Conservation (phyloP, 495 filamentous ascomycete genomes). For the Aspergillus homomorphus region DNA sequence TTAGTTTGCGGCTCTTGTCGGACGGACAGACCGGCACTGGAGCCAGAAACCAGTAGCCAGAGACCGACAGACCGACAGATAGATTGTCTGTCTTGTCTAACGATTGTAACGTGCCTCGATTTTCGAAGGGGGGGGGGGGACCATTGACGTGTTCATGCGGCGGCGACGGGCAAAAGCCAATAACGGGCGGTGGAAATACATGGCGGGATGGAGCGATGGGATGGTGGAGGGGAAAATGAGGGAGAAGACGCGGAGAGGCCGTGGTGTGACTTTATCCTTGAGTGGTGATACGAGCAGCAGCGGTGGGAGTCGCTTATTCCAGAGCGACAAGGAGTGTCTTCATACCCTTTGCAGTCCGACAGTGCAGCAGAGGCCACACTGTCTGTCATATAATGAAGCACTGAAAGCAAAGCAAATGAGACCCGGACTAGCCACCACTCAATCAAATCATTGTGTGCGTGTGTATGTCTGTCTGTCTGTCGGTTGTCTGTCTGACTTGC, state of each 20-base stretch:
- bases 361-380: not conserved
- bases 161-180: constrained; percentile 13
- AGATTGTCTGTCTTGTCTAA: not conserved
- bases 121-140: not conserved
- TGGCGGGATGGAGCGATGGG: constrained; percentile 13
- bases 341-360: not conserved
- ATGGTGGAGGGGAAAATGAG: constrained; percentile 2
- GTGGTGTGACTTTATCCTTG: constrained; percentile 2
- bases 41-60: constrained; percentile 5
- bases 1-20: constrained; percentile 18
- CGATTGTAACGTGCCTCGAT: not conserved
- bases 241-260: not conserved
- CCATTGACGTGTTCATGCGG: constrained; percentile 28
- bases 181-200: constrained; percentile 22
- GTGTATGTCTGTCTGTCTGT: not conserved
- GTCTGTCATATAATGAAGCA: not conserved
- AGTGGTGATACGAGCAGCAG: not conserved
- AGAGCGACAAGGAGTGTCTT: not conserved
- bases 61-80: not conserved
- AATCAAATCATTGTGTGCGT: too few relatives aligned
- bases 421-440: too few relatives aligned
- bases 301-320: not conserved
- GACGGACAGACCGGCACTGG: constrained; percentile 10
- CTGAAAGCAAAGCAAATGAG: not conserved
- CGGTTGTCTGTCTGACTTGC: not conserved